These are phyloP conservation scores for Dioszegia hungarica DNA, from an alignment of 768 basidiomycete genomes.

Conservation along the genomic window DNA sequence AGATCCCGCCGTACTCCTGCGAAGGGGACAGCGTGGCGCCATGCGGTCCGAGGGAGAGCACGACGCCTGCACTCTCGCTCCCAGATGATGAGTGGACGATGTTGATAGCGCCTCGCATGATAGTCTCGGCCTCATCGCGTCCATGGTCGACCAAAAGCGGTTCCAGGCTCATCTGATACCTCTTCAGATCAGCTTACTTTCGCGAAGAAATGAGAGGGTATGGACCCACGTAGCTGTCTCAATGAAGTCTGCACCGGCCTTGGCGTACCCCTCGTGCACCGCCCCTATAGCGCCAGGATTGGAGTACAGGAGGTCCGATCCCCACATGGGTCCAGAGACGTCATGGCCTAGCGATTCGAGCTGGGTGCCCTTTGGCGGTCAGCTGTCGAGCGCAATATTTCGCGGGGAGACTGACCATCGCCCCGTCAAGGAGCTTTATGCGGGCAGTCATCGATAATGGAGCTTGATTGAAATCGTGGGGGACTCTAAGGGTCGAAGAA, in stretches of 20 bases:
- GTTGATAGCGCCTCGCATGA: slow-evolving; percentile 14
- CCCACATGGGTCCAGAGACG: slow-evolving; percentile 61
- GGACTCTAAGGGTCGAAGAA: not conserved
- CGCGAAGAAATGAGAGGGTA: not conserved
- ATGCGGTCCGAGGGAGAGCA: slow-evolving; percentile 69
- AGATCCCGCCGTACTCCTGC: slow-evolving; percentile 68
- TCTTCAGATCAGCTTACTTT: slow-evolving; percentile 11
- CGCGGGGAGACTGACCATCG: not conserved
- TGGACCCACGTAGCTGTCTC: slow-evolving; percentile 68
- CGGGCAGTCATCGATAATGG: too few relatives aligned
- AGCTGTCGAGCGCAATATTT: not conserved
- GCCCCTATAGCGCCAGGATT: slow-evolving; percentile 57
- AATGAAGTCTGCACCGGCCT: slow-evolving; percentile 64
- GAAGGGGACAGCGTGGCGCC: slow-evolving; percentile 61
- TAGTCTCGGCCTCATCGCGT: slow-evolving; percentile 18
- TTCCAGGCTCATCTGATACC: slow-evolving; percentile 27
- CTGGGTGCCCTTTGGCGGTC: slow-evolving; percentile 36
- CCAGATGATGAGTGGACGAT: slow-evolving; percentile 10
- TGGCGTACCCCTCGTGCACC: slow-evolving; percentile 61
- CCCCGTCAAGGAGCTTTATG: not conserved
- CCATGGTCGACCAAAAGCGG: slow-evolving; percentile 2
- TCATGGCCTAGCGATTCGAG: slow-evolving; percentile 31
- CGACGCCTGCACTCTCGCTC: slow-evolving; percentile 50
- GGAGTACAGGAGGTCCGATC: slow-evolving; percentile 59
- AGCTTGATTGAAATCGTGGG: too few relatives aligned